Conservation (phyloP, 768 basidiomycete genomes). For the Phlegmacium glaucopus region DNA sequence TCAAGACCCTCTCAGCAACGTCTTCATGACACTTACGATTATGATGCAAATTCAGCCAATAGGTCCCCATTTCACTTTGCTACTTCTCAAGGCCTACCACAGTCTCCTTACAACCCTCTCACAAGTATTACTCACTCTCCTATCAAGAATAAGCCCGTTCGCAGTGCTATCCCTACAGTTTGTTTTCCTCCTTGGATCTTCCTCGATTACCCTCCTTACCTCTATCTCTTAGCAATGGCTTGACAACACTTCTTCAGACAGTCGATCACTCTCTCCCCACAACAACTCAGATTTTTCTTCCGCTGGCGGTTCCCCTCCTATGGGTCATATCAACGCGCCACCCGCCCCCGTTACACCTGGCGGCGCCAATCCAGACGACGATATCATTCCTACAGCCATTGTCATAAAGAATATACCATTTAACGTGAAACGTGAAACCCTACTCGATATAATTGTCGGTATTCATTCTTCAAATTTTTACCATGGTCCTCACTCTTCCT, state of each 20-base stretch:
- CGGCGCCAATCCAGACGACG: conserved; percentile 63
- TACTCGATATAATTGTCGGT: conserved; percentile 94
- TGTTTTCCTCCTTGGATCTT: conserved; percentile 30
- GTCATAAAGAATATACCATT: conserved; percentile 99
- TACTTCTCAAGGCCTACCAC: conserved; percentile 53
- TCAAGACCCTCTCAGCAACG: conserved; percentile 62
- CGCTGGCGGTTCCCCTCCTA: conserved; percentile 78
- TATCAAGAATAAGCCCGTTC: conserved; percentile 69
- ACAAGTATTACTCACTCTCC: conserved; percentile 59
- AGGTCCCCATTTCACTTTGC: conserved; percentile 71
- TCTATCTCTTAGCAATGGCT: conserved; percentile 73
- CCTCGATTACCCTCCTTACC: conserved; percentile 14
- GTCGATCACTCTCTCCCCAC: conserved; percentile 79
- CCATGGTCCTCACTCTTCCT: conserved; percentile 9
- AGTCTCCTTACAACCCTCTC: conserved; percentile 59
- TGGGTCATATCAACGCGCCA: conserved; percentile 42
- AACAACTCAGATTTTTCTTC: conserved; percentile 90
- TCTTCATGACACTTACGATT: conserved; percentile 85
- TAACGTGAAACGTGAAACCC: conserved; percentile 94
- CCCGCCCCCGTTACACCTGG: conserved; percentile 48
- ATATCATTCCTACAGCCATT: conserved; percentile 97
- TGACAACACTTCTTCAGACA: conserved; percentile 66
- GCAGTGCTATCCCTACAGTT: conserved; percentile 74
- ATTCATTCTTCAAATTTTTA: conserved; percentile 8
- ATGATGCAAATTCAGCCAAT: conserved; percentile 55